These are phyloP conservation scores for Ustilago vetiveriae DNA, from an alignment of 1,284 basidiomycete species.

Conservation along the genomic window DNA sequence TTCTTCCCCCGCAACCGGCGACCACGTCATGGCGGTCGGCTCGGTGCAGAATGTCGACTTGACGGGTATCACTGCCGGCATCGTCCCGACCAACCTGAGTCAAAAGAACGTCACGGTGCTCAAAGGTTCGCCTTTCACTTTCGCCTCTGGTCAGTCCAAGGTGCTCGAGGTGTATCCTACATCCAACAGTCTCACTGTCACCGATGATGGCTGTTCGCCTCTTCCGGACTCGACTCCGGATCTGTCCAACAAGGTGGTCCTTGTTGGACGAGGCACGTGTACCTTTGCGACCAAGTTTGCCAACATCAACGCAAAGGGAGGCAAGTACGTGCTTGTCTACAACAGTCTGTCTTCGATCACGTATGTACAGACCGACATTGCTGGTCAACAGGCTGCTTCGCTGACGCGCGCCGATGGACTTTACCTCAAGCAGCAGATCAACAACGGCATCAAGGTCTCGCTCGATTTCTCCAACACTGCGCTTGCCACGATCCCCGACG, in stretches of 20 bases:
- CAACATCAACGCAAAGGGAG: slow-evolving; percentile 65
- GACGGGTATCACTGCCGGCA: slow-evolving; percentile 43
- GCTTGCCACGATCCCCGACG: slow-evolving; percentile 64
- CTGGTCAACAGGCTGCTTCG: slow-evolving; percentile 46
- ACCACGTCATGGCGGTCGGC: slow-evolving; percentile 61
- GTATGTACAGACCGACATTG: slow-evolving; percentile 37
- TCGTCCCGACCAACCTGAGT: slow-evolving; percentile 29
- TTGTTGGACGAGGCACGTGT: slow-evolving; percentile 59
- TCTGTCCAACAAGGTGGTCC: slow-evolving; percentile 51
- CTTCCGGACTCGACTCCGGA: slow-evolving; percentile 51
- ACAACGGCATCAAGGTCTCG: slow-evolving; percentile 68
- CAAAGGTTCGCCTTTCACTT: slow-evolving; percentile 44
- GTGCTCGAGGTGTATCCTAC: slow-evolving; percentile 48
- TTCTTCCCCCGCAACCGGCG: slow-evolving; percentile 67
- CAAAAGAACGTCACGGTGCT: slow-evolving; percentile 41
- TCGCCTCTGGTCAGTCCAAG: slow-evolving; percentile 29
- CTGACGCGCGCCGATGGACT: slow-evolving; percentile 49
- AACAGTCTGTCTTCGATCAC: slow-evolving; percentile 62
- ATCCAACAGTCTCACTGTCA: slow-evolving; percentile 38
- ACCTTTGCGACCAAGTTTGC: slow-evolving; percentile 52
- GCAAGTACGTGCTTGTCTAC: slow-evolving; percentile 59
- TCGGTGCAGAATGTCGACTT: slow-evolving; percentile 64
- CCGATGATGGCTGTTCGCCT: slow-evolving; percentile 48
- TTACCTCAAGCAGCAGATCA: slow-evolving; percentile 69
- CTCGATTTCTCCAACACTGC: slow-evolving; percentile 72